Base-by-base conservation (phyloP, 495 filamentous ascomycete species). In the Staphylotrichum longicolle region DNA sequence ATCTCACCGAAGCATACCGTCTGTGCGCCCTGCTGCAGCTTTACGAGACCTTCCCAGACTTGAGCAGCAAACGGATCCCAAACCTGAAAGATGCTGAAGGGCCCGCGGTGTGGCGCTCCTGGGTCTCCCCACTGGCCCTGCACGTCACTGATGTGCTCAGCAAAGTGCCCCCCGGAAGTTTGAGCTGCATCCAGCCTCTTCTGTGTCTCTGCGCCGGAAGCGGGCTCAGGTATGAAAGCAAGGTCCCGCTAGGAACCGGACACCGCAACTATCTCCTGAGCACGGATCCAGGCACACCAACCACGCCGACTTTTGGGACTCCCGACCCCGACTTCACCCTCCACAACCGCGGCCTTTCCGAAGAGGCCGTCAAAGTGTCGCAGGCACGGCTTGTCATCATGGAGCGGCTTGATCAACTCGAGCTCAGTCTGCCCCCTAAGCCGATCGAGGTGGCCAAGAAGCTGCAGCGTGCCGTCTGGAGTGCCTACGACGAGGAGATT, bases 171-270 rank as follows among this genome's bases (percentile, higher is more conserved):
- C 20, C 62, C 2, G 56, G 47, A 32, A 67, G 62, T 41, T 45
- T 74, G 59, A 55, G 68, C 4, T 72, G 72, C 50, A 74, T 74
- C 39, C 72, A 74, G 34, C 72, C 72, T 1, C 60, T 74, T 15
- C 37, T 74, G 3, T 74, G 70, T 59, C 68, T 74, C 12, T 74
- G 70, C 39, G 70, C 72, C 9, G 72, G 72, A 0, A 72, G 66
- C 37, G 72, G 70, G 0, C 56, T 74, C n/a, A 49, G 72, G 37
- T 71, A 65, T 39, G 71, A 69, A 35, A 61, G 44, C 54, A 69
- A 70, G 44, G 57, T 65, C 12, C 60, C 67, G 1, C 41, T 71
- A 9, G 57, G 65, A 7, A 14, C 35, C 2, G 69, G 62, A 0
- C 42, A 58, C 15, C 42, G 58, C 33, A 67, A 39, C 35, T 67